Evolutionary conservation across 108 stramenopile species (phyloP), one percentile per base, ranked within the genome.

Genomic region (Parmales sp.): DNA sequence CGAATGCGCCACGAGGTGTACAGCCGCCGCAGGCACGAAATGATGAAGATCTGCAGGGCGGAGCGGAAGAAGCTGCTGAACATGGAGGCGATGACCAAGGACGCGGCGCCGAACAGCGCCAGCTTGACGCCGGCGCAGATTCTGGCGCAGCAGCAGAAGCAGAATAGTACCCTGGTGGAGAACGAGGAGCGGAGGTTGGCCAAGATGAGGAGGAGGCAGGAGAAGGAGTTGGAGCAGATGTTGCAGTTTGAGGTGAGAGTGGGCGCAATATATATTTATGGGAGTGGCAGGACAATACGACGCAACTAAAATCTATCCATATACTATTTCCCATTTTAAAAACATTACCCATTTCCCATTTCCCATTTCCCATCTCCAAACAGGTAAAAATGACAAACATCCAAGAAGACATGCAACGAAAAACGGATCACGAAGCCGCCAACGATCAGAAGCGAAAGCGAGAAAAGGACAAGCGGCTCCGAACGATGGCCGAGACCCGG

Each of bases 151-250:
- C 80, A 78, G 67, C 70, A 74, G 64, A 70, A 68, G 44, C 65
- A 51, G 13, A 82, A 77, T 69, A 37, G 68, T n/a, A 84, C 82
- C 37, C 34, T 86, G 37, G 49, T 86, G 18, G 75, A 85, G 63
- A 60, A 71, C 36, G 86, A 86, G 45, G 68, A 79, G 73, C 49
- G 73, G 26, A 75, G 83, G 38, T 44, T 85, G 23, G 77, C 75
- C 45, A 84, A 80, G 79, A 79, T 84, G 75, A 66, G 63, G 75
- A 66, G 37, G 39, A 64, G 82, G 23, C 83, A 86, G 68, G 78
- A 79, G 39, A 75, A 77, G 70, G 83, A 86, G 79, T 36, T 86
- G 11, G 79, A 83, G 77, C 79, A 82, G 70, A 70, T 86, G 78
- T 74, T 84, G 13, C 60, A 41, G 34, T 80, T 75, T 44, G 82